Evolutionary conservation across 257 asterid genomes (phyloP), one percentile per base, ranked within the genome.

Genomic region (Primulina huaijiensis): DNA sequence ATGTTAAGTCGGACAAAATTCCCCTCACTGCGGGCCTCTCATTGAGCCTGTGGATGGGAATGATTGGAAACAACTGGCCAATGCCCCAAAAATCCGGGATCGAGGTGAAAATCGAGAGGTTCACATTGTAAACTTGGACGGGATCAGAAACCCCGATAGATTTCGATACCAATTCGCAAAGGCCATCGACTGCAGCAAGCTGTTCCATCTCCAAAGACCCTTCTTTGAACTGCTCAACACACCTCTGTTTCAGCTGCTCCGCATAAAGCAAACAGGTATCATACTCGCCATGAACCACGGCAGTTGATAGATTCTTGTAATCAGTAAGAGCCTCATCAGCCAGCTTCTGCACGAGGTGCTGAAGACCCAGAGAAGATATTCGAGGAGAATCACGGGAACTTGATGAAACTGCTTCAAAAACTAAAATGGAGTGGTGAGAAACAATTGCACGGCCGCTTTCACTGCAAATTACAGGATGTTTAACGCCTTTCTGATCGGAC

Each of bases 361-460:
- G 85, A 25, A 89, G 84, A 31, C 85, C 85, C 1, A 33, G 8
- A 0, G 92, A 68, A 10, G 86, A 74, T 0, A 87, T 79, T 78
- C 82, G 83, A 0, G 89, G 79, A 69, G 85, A 23, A 65, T 77
- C 78, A n/a, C 69, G 33, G 1, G 85, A 75, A 20, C 82, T 78
- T 1, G 92, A 78, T 9, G 97, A 89, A 67, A 89, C 83, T 11
- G 96, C 97, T 72, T 91, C 93, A 29, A 91, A 88, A 16, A 94
- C 77, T 56, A 94, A 68, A 37, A 94, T 82, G 1, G 99, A 94
- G 79, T 94, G 99, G 73, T 94, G 99, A 29, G 99, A 94, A 30
- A 94, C 99, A 23, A 94, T 89, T 23, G 95, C 99, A 5, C 99
- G 90, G 23, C 99, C 99, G 64, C 99, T 94, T 74, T 94, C 97